Conservation (phyloP, 768 basidiomycete species). For the Gymnopilus junonius region DNA sequence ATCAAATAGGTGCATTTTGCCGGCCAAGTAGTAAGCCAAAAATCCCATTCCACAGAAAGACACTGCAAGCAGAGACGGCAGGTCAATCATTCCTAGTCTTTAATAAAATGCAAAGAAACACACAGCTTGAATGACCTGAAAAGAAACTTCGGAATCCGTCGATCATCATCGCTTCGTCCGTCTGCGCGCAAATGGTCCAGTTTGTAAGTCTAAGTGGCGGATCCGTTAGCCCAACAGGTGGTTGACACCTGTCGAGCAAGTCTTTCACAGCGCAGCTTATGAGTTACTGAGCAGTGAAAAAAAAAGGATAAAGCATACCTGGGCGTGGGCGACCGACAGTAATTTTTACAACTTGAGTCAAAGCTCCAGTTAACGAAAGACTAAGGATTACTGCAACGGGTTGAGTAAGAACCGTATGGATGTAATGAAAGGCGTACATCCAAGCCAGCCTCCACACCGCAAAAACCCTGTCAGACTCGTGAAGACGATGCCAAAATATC, state of each 20-base stretch:
- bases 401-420: not conserved
- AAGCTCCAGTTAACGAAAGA: conserved; percentile 74
- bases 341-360: conserved; percentile 87
- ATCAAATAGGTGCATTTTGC: conserved; percentile 93
- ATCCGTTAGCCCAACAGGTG: conserved; percentile 64
- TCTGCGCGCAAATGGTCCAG: conserved; percentile 81
- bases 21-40: conserved; percentile 85
- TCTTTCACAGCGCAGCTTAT: conserved; percentile 40
- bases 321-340: conserved; percentile 91
- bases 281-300: not conserved
- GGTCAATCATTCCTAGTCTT: not conserved
- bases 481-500: not conserved
- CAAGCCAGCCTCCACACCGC: conserved; percentile 39
- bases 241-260: conserved; percentile 73
- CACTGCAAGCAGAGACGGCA: conserved; percentile 46
- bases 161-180: conserved; percentile 54
- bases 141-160: conserved; percentile 95
- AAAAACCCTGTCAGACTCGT: not conserved
- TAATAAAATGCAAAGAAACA: conserved; percentile 27
- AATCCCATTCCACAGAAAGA: conserved; percentile 94
- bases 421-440: conserved; percentile 34
- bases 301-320: conserved; percentile 43
- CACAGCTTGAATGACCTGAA: conserved; percentile 89
- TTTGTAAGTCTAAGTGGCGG: conserved; percentile 74
- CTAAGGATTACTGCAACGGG: conserved; percentile 62